Evolutionary conservation across 768 basidiomycete genomes (phyloP), one percentile per base, ranked within the genome.

Genomic region (Kwoniella sp.): DNA sequence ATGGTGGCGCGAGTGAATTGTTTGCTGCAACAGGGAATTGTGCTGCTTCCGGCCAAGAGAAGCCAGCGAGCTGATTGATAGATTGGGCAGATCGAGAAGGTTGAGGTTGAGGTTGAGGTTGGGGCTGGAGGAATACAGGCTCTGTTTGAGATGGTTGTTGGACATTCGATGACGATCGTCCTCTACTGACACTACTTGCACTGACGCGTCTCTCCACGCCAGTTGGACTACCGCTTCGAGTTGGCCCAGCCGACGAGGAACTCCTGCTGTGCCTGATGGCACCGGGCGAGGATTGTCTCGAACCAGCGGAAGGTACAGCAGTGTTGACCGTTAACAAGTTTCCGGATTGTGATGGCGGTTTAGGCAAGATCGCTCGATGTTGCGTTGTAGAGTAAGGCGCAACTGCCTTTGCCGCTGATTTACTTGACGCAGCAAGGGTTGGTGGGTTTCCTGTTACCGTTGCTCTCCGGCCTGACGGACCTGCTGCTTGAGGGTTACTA

Each of bases 371-470:
- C 0, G 69, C 57, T 41, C 73, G 55, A 38, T 70, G 66, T 9
- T 68, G 63, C 9, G 57, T 37, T 37, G 60, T 26, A 26, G 31
- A 38, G 34, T 61, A 61, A n/a, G 58, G 68, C 4, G 60, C 69
- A 22, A 71, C 55, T 7, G 75, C 69, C 61, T 74, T 77, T 20
- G 55, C 56, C 2, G 70, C 63, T 25, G 69, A 60, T 55, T 77
- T 61, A 13, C 34, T 23, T 71, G 55, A 68, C 70, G 70, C 67
- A 23, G 60, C 30, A 31, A 28, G 47, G 0, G 48, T 25, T 56
- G 69, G 48, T 61, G 41, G 53, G 47, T 31, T 60, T 11, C 64
- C 58, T 1, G 73, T 72, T 17, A 71, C 66, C 0, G 75, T 73
- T 0, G 71, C 70, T 38, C 75, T 61, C 4, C 73, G 66, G 28